Evolutionary conservation across 495 filamentous ascomycete species (phyloP).

Genomic region (Xylaria sp.): DNA sequence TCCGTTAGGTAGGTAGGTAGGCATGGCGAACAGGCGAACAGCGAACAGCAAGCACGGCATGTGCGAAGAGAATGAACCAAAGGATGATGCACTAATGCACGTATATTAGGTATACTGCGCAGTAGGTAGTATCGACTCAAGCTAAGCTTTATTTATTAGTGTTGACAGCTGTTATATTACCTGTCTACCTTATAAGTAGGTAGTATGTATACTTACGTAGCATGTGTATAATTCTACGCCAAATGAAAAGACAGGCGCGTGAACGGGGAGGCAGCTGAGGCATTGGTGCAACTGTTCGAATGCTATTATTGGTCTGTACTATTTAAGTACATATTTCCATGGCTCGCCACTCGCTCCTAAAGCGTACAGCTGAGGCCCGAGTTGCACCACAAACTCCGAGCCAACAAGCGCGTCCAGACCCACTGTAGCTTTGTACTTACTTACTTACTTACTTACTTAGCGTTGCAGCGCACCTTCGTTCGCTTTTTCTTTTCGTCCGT

Average conservation of each 20-base stretch:
- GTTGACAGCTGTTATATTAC: too few relatives aligned
- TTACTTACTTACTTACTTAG: too few relatives aligned
- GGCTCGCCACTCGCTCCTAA: too few relatives aligned
- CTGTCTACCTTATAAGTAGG: too few relatives aligned
- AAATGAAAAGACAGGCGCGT: background rate
- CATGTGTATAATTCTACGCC: background rate
- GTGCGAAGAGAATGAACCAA: background rate
- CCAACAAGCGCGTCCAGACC: too few relatives aligned
- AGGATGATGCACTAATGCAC: conserved; percentile 14
- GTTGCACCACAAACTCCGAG: background rate
- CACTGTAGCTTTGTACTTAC: too few relatives aligned
- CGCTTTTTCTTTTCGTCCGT: background rate
- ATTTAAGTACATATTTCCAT: too few relatives aligned
- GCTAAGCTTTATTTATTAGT: conserved; percentile 12
- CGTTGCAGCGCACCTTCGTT: background rate
- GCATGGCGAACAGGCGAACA: background rate
- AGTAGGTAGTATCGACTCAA: conserved; percentile 12
- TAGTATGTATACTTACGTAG: too few relatives aligned
- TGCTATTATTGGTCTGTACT: too few relatives aligned
- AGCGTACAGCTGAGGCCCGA: too few relatives aligned
- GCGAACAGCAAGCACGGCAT: background rate
- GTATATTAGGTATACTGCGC: background rate
- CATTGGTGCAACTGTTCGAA: too few relatives aligned
- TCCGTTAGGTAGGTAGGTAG: too few relatives aligned
- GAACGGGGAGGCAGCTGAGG: background rate